Percentiles rank a stretch among this genome's conserved stretches.
phyloP scores from a whole-genome alignment of 2,329 filamentous ascomycete species.

The Fusarium sp. region DNA sequence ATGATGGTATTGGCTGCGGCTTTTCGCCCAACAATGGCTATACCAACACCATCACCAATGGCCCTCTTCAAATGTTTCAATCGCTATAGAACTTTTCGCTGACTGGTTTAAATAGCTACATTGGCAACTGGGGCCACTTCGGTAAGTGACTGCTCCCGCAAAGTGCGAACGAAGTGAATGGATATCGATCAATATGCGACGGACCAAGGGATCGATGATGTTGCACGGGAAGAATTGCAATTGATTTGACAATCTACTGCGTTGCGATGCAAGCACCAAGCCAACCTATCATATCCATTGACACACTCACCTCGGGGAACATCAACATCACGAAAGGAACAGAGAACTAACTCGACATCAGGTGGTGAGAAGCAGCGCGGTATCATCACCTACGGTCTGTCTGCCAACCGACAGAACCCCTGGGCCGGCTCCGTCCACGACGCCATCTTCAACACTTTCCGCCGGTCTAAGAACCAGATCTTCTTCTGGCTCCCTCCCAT shows the following conservation, averaged over 20 bases:
- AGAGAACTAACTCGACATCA: constrained; percentile 47
- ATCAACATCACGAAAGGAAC: neutral
- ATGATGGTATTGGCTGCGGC: constrained; percentile 43
- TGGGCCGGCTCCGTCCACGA: constrained; percentile 80
- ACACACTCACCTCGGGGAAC: constrained; percentile 2
- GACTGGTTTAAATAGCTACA: constrained; percentile 62
- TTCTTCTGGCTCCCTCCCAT: constrained; percentile 88
- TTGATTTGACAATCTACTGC: constrained; percentile 16
- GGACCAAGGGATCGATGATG: constrained; percentile 38
- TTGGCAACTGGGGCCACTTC: constrained; percentile 78
- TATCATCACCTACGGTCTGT: constrained; percentile 76
- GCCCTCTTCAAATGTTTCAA: constrained; percentile 24
- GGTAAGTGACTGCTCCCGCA: constrained; percentile 63
- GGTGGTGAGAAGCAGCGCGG: constrained; percentile 70
- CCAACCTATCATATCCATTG: neutral
- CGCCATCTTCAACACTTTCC: constrained; percentile 95
- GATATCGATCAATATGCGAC: constrained; percentile 32
- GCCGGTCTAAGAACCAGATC: constrained; percentile 84
- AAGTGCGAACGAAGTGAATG: constrained; percentile 32
- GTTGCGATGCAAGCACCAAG: constrained; percentile 3
- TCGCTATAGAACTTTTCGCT: constrained; percentile 33
- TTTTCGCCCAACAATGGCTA: constrained; percentile 43
- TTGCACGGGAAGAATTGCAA: constrained; percentile 22
- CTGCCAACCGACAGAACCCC: constrained; percentile 88
- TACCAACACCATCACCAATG: constrained; percentile 13